Conservation (phyloP, 2,329 filamentous ascomycete species). For the Colletotrichum neosansevieriae region DNA sequence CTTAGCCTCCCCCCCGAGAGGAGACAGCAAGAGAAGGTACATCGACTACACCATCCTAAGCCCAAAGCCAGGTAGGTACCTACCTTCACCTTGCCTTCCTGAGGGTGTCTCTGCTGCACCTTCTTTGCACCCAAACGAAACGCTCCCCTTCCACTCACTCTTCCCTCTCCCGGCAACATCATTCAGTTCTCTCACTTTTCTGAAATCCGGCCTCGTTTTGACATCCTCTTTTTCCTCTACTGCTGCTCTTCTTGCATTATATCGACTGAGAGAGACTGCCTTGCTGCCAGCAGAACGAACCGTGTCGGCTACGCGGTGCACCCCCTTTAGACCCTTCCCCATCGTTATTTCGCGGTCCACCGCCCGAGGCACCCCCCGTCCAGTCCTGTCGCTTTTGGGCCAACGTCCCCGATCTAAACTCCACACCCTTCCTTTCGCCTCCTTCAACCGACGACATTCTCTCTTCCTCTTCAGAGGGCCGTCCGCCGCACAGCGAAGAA, state of each 20-base stretch:
- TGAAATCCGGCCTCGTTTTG: not conserved
- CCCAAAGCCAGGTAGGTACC: not conserved
- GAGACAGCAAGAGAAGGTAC: not conserved
- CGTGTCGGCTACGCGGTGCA: conserved; percentile 27
- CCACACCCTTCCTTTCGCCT: conserved; percentile 40
- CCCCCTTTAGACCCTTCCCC: conserved; percentile 33
- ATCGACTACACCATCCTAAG: not conserved
- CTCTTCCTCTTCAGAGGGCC: conserved; percentile 35
- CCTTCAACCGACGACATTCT: conserved; percentile 39
- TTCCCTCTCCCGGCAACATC: conserved; percentile 8
- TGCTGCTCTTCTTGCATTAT: conserved; percentile 13
- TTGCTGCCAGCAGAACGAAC: not conserved
- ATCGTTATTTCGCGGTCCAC: conserved; percentile 41
- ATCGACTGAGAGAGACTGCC: conserved; percentile 6
- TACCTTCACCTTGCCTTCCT: conserved; percentile 1
- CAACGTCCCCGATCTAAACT: conserved; percentile 40
- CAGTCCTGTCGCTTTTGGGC: conserved; percentile 38
- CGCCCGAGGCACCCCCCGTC: conserved; percentile 35
- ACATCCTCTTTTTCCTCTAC: not conserved
- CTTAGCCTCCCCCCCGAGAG: not conserved
- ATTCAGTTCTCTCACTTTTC: conserved; percentile 23
- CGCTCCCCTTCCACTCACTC: conserved; percentile 26
- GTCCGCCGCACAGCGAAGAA: conserved; percentile 27
- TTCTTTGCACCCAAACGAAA: conserved; percentile 39
- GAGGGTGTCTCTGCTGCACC: conserved; percentile 8